Conservation (phyloP, 495 filamentous ascomycete species). For the Pyrenopolyporus hunteri region DNA sequence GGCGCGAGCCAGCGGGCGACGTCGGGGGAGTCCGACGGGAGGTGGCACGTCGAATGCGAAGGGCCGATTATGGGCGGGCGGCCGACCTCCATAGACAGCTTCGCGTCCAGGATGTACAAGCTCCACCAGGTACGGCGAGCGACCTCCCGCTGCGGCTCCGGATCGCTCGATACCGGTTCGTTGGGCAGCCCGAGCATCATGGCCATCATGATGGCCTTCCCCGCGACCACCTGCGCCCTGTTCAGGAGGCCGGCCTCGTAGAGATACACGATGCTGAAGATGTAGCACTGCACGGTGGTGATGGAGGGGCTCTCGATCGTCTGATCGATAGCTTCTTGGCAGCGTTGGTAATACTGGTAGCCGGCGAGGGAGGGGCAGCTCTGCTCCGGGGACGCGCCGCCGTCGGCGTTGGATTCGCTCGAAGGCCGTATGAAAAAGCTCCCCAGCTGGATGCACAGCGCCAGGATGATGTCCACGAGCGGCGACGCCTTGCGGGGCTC, state of each 20-base stretch:
- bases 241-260: not conserved
- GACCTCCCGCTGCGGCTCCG: not conserved
- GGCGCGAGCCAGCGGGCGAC: not conserved
- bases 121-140: not conserved
- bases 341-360: not conserved
- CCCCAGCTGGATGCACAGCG: not conserved
- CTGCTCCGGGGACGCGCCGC: not conserved
- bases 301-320: not conserved
- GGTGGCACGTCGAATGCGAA: not conserved
- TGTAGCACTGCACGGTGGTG: not conserved
- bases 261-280: not conserved
- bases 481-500: not conserved
- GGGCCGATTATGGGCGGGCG: not conserved
- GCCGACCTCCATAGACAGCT: not conserved
- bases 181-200: not conserved
- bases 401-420: not conserved
- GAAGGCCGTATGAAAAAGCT: too few relatives aligned
- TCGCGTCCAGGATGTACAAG: not conserved
- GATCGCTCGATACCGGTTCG: not conserved
- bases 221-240: not conserved
- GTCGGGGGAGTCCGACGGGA: not conserved
- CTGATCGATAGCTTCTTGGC: not conserved
- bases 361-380: not conserved
- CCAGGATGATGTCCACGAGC: constrained; percentile 1
- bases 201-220: not conserved